Conservation (phyloP, 225 moss, liverwort and hornwort genomes). For the Rhytidiadelphus loreus region DNA sequence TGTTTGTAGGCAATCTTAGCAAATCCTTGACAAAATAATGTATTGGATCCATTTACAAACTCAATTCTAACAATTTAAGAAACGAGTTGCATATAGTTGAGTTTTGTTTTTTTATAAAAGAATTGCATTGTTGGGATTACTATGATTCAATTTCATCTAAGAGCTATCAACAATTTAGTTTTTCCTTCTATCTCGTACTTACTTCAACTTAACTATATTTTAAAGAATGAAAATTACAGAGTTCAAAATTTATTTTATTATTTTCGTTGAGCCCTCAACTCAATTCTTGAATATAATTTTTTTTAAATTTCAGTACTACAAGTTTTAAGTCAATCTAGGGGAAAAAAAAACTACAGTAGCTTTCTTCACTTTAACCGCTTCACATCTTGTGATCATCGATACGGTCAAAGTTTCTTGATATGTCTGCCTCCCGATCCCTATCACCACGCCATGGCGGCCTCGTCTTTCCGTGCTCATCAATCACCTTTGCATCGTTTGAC, state of each 20-base stretch:
- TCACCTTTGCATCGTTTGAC: neutral
- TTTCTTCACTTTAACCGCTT: too few species aligned
- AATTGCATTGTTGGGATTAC: fast-evolving
- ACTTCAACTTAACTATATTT: neutral
- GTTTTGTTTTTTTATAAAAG: neutral
- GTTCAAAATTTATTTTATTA: neutral
- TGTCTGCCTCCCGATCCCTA: neutral
- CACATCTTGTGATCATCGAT: too few species aligned
- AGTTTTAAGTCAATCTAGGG: too few species aligned
- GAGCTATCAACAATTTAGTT: neutral
- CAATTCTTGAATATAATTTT: neutral
- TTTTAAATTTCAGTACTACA: too few species aligned
- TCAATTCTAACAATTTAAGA: neutral
- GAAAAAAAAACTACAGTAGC: too few species aligned
- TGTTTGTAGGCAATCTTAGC: neutral
- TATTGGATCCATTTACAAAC: neutral
- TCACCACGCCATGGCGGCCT: neutral
- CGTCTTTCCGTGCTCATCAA: neutral
- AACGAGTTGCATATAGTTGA: neutral
- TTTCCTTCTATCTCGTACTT: neutral
- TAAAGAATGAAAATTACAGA: neutral
- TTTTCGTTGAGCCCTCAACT: too few species aligned
- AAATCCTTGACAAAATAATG: neutral
- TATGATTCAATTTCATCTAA: neutral
- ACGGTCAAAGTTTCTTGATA: too few species aligned